Evolutionary conservation across 2,329 filamentous ascomycete genomes (phyloP).

Genomic region (Fusarium udum): DNA sequence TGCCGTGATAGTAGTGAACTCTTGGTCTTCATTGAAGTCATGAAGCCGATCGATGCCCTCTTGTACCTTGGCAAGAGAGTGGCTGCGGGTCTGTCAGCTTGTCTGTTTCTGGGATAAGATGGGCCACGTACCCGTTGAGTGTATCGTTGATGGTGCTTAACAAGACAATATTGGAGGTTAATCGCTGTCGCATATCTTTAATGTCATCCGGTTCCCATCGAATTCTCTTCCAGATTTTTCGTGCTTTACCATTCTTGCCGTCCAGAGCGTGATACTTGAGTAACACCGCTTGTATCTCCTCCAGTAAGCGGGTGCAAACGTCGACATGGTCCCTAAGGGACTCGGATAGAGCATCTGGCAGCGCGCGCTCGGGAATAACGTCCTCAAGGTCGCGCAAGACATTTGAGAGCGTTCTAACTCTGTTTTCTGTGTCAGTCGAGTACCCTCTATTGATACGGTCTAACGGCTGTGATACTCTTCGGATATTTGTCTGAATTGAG

Average conservation of each 20-base stretch:
- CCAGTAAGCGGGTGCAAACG: background rate
- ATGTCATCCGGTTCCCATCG: background rate
- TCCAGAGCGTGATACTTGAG: background rate
- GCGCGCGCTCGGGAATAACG: background rate
- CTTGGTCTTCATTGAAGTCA: background rate
- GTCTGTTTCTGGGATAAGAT: fast-evolving
- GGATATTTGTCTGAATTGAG: background rate
- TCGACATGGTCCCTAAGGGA: background rate
- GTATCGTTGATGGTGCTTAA: background rate
- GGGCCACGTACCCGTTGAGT: background rate
- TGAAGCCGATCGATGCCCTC: background rate
- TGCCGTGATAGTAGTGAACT: background rate
- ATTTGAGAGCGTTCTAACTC: background rate
- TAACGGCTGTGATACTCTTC: background rate
- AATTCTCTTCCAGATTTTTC: background rate
- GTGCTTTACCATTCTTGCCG: background rate
- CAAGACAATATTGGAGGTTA: background rate
- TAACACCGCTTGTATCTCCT: background rate
- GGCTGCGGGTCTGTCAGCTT: background rate
- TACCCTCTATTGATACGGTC: fast-evolving
- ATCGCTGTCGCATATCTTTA: background rate
- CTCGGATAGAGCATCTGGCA: background rate
- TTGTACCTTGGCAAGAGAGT: background rate
- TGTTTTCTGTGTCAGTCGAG: background rate
- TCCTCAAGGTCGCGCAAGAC: background rate